Evolutionary conservation across 352 stramenopile genomes (phyloP).

Genomic region (Nothophytophthora sp.): DNA sequence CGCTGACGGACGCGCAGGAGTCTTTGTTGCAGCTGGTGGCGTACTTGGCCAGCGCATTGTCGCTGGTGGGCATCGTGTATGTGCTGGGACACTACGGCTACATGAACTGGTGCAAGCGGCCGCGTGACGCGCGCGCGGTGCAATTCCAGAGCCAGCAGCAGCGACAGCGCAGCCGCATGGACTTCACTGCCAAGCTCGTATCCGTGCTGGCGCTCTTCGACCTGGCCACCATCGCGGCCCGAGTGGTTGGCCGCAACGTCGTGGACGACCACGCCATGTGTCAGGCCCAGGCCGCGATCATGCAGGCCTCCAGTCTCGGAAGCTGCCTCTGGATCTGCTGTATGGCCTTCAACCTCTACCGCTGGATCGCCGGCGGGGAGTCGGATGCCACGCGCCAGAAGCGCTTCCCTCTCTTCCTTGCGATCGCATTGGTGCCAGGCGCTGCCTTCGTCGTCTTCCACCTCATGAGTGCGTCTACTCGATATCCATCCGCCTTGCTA

Average conservation of each 20-base stretch:
- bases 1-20: conserved; percentile 28
- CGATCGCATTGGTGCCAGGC: conserved; percentile 53
- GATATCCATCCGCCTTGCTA: too few relatives aligned
- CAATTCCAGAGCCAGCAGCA: conserved; percentile 8
- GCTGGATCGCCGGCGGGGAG: conserved; percentile 76
- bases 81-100: conserved; percentile 67
- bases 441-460: conserved; percentile 57
- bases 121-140: conserved; percentile 7
- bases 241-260: conserved; percentile 55
- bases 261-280: conserved; percentile 48
- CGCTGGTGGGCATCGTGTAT: conserved; percentile 60
- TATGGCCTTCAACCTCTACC: conserved; percentile 82
- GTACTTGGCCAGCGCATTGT: conserved; percentile 52
- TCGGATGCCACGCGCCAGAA: conserved; percentile 63
- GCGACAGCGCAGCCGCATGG: conserved; percentile 26
- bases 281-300: conserved; percentile 52
- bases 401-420: conserved; percentile 58
- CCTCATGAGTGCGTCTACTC: conserved; percentile 40
- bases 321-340: conserved; percentile 77
- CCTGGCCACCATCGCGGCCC: conserved; percentile 47
- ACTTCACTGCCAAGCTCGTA: conserved; percentile 75
- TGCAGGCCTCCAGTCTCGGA: conserved; percentile 54
- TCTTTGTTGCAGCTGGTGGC: conserved; percentile 39
- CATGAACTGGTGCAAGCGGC: conserved; percentile 32
- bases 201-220: conserved; percentile 75